These are phyloP conservation scores for Trypethelium eluteriae DNA, from an alignment of 495 filamentous ascomycete genomes.

Conservation along the genomic window DNA sequence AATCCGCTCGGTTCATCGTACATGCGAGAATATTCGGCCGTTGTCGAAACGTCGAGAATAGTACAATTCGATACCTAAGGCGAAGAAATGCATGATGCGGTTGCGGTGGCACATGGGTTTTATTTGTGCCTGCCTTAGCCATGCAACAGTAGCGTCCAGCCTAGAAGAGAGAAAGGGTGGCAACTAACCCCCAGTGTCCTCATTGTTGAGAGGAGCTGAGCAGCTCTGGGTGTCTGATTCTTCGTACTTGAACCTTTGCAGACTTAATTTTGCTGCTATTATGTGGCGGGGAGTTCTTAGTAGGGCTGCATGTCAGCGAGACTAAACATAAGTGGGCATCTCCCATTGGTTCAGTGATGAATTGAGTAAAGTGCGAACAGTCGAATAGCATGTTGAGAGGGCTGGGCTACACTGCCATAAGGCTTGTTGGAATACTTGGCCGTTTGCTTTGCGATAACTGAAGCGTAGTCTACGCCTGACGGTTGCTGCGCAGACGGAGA, in stretches of 20 bases:
- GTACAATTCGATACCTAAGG: too few species aligned
- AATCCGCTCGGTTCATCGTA: too few species aligned
- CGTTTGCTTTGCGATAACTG: neutral
- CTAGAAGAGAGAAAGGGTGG: too few species aligned
- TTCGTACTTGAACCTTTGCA: neutral
- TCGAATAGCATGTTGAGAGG: neutral
- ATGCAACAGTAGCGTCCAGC: too few species aligned
- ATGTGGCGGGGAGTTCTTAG: neutral
- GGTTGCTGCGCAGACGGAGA: neutral
- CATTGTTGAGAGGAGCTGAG: neutral
- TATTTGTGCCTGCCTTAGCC: too few species aligned
- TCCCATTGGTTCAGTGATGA: neutral
- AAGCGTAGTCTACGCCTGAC: neutral
- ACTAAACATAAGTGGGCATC: neutral
- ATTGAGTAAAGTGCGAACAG: neutral
- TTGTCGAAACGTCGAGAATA: too few species aligned
- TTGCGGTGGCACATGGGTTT: too few species aligned
- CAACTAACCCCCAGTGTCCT: too few species aligned
- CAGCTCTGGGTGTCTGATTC: neutral
- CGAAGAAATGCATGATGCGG: too few species aligned
- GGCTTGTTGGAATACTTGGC: neutral
- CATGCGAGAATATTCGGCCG: too few species aligned
- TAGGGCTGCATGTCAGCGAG: neutral
- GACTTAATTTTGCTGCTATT: conserved; percentile 1
- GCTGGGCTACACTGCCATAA: neutral